These are phyloP conservation scores for Mucor irregularis DNA, from an alignment of 371 early-diverging fungal species.

Conservation along the genomic window DNA sequence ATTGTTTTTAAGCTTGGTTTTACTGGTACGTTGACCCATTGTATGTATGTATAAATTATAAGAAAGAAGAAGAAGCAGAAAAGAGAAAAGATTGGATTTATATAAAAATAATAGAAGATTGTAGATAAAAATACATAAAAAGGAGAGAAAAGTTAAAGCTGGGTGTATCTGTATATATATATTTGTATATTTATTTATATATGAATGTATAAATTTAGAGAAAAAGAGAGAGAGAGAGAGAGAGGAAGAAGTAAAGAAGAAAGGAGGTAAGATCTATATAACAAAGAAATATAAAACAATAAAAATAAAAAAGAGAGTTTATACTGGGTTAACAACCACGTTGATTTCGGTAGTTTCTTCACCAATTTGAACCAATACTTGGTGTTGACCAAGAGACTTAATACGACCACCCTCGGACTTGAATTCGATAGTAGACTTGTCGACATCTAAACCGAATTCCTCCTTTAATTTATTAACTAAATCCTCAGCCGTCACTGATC, in stretches of 20 bases:
- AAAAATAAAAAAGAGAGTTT: slow-evolving; percentile 1
- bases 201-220: neutral
- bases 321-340: slow-evolving; percentile 32
- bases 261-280: neutral
- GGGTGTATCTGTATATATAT: too few species aligned
- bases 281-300: too few species aligned
- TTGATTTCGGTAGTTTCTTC: slow-evolving; percentile 26
- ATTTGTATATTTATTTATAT: neutral
- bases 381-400: slow-evolving; percentile 45
- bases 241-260: neutral
- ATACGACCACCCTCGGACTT: slow-evolving; percentile 46
- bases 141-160: too few species aligned
- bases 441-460: slow-evolving; percentile 34
- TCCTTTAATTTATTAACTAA: slow-evolving; percentile 39
- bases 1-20: neutral
- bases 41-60: neutral
- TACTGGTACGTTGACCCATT: slow-evolving; percentile 3
- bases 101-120: too few species aligned
- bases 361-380: slow-evolving; percentile 29
- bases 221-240: too few species aligned
- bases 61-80: neutral
- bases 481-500: slow-evolving; percentile 55
- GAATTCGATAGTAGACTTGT: slow-evolving; percentile 39
- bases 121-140: too few species aligned
- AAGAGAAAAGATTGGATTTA: neutral